phyloP scores from a whole-genome alignment of 352 stramenopile species.

The Pythium phragmiticola region DNA sequence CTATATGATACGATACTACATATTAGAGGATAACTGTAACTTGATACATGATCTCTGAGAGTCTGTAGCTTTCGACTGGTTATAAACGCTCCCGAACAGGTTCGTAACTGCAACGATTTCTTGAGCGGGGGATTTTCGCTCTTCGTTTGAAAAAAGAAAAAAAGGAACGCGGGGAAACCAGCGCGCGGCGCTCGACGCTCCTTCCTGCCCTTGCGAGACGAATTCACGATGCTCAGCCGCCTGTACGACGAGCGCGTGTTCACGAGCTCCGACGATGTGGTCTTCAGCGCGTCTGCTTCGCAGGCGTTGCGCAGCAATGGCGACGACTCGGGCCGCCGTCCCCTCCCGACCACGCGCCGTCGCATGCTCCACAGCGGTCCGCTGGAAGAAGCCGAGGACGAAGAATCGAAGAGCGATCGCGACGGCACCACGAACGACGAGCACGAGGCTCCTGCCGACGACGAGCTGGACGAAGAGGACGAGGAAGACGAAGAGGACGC shows the following conservation, averaged over 20 bases:
- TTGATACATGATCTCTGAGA: too few species aligned
- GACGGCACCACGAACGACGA: not conserved
- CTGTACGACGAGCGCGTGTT: slow-evolving; percentile 66
- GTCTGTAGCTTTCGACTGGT: too few species aligned
- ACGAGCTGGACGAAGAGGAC: slow-evolving; percentile 20
- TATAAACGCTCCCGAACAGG: too few species aligned
- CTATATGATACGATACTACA: too few species aligned
- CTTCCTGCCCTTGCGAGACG: not conserved
- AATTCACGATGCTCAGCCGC: slow-evolving; percentile 45
- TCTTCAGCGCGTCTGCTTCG: slow-evolving; percentile 30
- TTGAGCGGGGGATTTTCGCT: not conserved
- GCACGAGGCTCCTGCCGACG: slow-evolving; percentile 10
- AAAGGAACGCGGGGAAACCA: slow-evolving; percentile 1
- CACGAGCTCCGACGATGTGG: slow-evolving; percentile 58
- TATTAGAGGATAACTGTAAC: too few species aligned
- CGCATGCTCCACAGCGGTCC: not conserved
- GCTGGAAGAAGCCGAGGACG: slow-evolving; percentile 12
- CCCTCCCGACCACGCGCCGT: not conserved
- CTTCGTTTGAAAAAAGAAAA: slow-evolving; percentile 2
- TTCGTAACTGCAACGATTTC: too few species aligned
- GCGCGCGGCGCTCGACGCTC: not conserved
- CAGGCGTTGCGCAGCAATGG: slow-evolving; percentile 17
- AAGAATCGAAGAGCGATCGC: slow-evolving; percentile 18
- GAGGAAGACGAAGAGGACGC: slow-evolving; percentile 25
- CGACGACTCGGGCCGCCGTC: not conserved